Percentiles rank a stretch among this genome's conserved stretches.
Evolutionary conservation across 2,329 filamentous ascomycete species (phyloP).

Genomic region (Blastomyces emzantsi): DNA sequence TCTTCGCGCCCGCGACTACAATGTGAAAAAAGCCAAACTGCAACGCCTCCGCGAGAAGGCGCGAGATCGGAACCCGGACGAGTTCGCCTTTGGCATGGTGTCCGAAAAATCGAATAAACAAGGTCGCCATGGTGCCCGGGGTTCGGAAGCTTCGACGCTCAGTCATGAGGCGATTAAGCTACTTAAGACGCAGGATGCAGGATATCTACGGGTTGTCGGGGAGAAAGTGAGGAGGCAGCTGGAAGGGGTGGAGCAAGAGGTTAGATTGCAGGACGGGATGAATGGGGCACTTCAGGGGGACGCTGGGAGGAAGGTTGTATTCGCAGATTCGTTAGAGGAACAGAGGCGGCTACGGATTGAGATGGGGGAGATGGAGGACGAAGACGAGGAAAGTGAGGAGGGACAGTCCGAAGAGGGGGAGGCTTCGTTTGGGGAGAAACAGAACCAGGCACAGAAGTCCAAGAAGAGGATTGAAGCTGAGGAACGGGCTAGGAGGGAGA

Average conservation of each 20-base stretch:
- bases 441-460: conserved; percentile 29
- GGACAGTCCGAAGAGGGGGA: conserved; percentile 17
- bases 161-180: conserved; percentile 52
- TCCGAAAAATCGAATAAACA: conserved; percentile 36
- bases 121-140: conserved; percentile 39
- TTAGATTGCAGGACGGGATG: conserved; percentile 34
- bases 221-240: conserved; percentile 48
- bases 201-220: conserved; percentile 51
- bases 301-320: conserved; percentile 28
- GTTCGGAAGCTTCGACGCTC: conserved; percentile 40
- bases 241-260: conserved; percentile 41
- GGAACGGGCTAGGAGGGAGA: conserved; percentile 30
- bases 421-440: conserved; percentile 10
- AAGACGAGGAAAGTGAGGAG: conserved; percentile 21
- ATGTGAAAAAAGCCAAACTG: conserved; percentile 51
- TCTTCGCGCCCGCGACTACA: conserved; percentile 56
- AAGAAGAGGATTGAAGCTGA: conserved; percentile 39
- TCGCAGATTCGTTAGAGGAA: conserved; percentile 32
- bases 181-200: conserved; percentile 57
- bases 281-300: conserved; percentile 21
- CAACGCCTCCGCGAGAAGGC: conserved; percentile 52
- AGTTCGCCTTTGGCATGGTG: conserved; percentile 59
- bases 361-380: conserved; percentile 18
- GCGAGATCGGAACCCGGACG: conserved; percentile 54
- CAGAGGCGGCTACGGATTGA: conserved; percentile 24